Evolutionary conservation across 2,329 filamentous ascomycete genomes (phyloP).

Genomic region (Truncatella angustata): DNA sequence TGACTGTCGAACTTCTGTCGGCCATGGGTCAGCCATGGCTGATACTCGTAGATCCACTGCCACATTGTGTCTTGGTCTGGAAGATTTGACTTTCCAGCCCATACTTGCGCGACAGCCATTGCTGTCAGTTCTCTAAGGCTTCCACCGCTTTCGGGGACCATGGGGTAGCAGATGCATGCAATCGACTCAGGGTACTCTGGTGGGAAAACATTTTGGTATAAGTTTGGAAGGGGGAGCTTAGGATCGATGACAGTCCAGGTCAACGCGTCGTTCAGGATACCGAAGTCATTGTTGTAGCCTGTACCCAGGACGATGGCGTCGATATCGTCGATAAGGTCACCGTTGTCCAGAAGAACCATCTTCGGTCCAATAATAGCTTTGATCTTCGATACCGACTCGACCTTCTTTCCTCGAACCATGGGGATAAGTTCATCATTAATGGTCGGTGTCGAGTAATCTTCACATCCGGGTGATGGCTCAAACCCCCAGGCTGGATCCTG

Average conservation of each 20-base stretch:
- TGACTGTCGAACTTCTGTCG: constrained; percentile 1
- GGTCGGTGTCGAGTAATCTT: not conserved
- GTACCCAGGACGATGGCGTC: constrained; percentile 6
- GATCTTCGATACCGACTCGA: not conserved
- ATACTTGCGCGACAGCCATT: constrained; percentile 5
- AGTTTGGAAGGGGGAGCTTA: constrained; percentile 2
- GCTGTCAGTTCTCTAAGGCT: not conserved
- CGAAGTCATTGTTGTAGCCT: constrained; percentile 5
- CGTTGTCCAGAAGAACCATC: not conserved
- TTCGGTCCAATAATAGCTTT: not conserved
- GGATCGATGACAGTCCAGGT: constrained; percentile 7
- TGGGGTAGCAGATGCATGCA: constrained; percentile 5
- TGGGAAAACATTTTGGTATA: constrained; percentile 5
- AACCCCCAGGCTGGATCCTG: constrained; percentile 3
- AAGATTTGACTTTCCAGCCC: constrained; percentile 1
- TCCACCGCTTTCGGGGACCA: constrained; percentile 5
- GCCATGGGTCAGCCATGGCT: constrained; percentile 7
- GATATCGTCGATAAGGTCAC: not conserved
- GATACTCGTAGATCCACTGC: constrained; percentile 6
- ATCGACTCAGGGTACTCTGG: constrained; percentile 4
- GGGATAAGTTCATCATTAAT: not conserved
- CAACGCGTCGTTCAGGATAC: not conserved
- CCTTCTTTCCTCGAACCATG: not conserved
- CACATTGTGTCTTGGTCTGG: not conserved
- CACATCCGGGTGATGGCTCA: constrained; percentile 4